Evolutionary conservation across 495 filamentous ascomycete species (phyloP).

Genomic region (Annulohypoxylon nitens): DNA sequence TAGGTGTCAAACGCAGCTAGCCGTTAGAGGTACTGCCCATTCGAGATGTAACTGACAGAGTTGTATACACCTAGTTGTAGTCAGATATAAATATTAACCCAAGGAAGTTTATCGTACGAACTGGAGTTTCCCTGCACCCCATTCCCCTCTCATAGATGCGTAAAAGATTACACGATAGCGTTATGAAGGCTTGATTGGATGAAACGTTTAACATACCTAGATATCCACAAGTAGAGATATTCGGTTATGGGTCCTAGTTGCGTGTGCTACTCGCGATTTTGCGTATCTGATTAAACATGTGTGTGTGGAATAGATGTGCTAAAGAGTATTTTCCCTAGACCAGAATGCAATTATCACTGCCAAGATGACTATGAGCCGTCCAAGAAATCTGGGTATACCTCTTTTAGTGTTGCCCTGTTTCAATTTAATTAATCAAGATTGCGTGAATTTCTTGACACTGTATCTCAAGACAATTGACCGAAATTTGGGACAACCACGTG

Average conservation of each 20-base stretch:
- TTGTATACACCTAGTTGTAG: background rate
- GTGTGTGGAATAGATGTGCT: background rate
- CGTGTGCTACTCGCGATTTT: constrained; percentile 16
- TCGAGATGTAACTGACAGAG: constrained; percentile 28
- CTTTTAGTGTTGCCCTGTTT: constrained; percentile 31
- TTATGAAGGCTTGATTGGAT: background rate
- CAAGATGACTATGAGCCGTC: background rate
- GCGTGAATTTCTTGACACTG: constrained; percentile 17
- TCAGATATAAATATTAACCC: constrained; percentile 3
- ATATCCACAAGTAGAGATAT: background rate
- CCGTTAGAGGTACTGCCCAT: constrained; percentile 48
- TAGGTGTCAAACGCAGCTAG: constrained; percentile 47
- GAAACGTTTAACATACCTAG: background rate
- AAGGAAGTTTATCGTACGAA: background rate
- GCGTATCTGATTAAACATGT: background rate
- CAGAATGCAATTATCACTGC: background rate
- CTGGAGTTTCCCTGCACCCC: background rate
- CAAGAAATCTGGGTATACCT: constrained; percentile 22
- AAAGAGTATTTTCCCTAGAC: background rate
- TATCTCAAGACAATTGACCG: constrained; percentile 24
- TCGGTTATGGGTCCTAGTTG: background rate
- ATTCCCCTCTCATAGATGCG: background rate
- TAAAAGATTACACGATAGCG: background rate
- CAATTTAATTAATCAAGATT: constrained; percentile 41
- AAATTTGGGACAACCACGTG: constrained; percentile 34